These are phyloP conservation scores for Ophiostoma himal-ulmi DNA, from an alignment of 2,329 filamentous ascomycete genomes.

Conservation along the genomic window DNA sequence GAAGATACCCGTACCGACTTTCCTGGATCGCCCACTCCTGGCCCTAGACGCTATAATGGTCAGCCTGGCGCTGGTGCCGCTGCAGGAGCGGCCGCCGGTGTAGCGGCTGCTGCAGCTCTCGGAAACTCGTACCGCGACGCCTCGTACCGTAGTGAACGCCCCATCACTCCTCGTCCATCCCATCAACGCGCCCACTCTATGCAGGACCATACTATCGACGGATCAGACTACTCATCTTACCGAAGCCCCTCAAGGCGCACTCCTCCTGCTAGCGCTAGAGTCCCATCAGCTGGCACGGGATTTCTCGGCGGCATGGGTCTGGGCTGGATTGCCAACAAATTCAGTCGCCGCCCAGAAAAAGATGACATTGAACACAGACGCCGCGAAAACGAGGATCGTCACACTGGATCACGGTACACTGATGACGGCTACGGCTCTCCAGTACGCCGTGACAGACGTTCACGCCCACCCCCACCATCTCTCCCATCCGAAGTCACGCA, in stretches of 20 bases:
- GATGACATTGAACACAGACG: constrained; percentile 34
- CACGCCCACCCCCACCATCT: constrained; percentile 30
- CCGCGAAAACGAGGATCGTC: constrained; percentile 46
- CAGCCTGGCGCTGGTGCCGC: constrained; percentile 9
- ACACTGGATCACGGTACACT: constrained; percentile 55
- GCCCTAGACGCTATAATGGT: constrained; percentile 14
- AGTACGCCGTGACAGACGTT: constrained; percentile 35
- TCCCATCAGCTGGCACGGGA: constrained; percentile 48
- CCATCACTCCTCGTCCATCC: constrained; percentile 44
- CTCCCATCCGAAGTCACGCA: constrained; percentile 24
- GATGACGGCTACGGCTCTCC: constrained; percentile 59
- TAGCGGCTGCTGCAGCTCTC: constrained; percentile 34
- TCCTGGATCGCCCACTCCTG: constrained; percentile 44
- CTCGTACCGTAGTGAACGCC: constrained; percentile 33
- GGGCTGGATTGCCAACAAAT: constrained; percentile 62
- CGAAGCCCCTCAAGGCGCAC: constrained; percentile 57
- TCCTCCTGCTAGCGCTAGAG: constrained; percentile 34
- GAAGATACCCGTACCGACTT: constrained; percentile 30
- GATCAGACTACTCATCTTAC: constrained; percentile 56
- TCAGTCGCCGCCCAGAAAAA: constrained; percentile 52
- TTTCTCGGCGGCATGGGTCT: constrained; percentile 57
- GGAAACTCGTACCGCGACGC: constrained; percentile 36
- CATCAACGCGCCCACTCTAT: constrained; percentile 40
- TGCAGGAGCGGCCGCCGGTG: constrained; percentile 27
- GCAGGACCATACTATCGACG: constrained; percentile 39